Base-by-base conservation (phyloP, 1,139 yeast species). In the Geotrichum europaeum region DNA sequence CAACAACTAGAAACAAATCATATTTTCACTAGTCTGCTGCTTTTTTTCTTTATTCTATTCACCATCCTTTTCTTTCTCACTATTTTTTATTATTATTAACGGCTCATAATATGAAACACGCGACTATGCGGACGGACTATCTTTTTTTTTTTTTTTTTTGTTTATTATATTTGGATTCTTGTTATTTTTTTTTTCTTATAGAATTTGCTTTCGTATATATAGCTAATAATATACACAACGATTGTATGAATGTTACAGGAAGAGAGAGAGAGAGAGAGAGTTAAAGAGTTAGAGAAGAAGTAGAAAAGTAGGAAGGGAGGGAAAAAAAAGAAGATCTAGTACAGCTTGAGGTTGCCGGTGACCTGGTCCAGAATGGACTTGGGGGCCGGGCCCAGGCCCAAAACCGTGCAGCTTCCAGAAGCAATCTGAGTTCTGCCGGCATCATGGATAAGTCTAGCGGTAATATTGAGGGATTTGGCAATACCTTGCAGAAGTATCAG, bases 351-450 rank as follows among this genome's bases (percentile, higher is more conserved):
- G 43, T 81, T 85, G 10, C 89, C 86, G 0, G 98, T 91, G 59
- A 94, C 84, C 69, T 86, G 83, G 71, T 94, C 97, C 62, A 94
- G 74, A 0, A 86, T 84, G 0, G 81, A 71, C 68, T 88, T 89
- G n/a, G 98, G 98, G 15, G 97, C 99, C 1, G 99, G 99, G 0
- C 99, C 99, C 40, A 94, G 73, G 0, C 98, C 99, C 34, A 94
- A 76, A 0, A 95, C 98, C 0, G 99, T 94, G 2, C 96, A 96
- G 65, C 95, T 85, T 0, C 98, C 98, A 5, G 97, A 88, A 12
- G 91, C 96, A 57, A 94, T 85, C 72, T 94, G 98, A 0, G 99
- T 95, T 69, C 98, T 81, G 3, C 99, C 99, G 36, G 99, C 99
- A 75, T 94, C 99, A 67, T 88, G 96, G 47, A 95, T 90, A 7